Evolutionary conservation across 2,329 filamentous ascomycete species (phyloP).

Genomic region (Fusarium redolens): DNA sequence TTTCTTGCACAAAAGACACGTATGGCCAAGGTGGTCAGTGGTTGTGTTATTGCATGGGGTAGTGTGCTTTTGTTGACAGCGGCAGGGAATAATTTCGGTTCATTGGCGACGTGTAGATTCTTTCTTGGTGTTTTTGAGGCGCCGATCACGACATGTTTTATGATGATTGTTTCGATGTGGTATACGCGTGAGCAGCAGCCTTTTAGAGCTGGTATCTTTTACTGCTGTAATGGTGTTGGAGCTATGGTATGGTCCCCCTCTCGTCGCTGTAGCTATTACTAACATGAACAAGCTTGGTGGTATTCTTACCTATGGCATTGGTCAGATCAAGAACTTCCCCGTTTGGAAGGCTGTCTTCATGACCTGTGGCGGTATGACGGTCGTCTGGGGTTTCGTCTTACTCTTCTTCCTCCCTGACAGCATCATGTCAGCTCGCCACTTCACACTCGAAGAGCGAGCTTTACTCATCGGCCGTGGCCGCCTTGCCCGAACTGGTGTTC

Average conservation of each 20-base stretch:
- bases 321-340: conserved; percentile 57
- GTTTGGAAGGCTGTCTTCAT: conserved; percentile 66
- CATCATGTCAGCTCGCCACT: conserved; percentile 50
- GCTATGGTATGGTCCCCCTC: conserved; percentile 45
- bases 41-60: conserved; percentile 51
- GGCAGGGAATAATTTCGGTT: conserved; percentile 54
- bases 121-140: conserved; percentile 61
- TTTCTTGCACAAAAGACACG: conserved; percentile 50
- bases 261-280: neutral
- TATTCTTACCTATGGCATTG: conserved; percentile 62
- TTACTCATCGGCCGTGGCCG: conserved; percentile 72
- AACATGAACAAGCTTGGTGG: conserved; percentile 47
- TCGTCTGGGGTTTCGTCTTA: conserved; percentile 59
- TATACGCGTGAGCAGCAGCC: conserved; percentile 59
- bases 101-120: conserved; percentile 57
- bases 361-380: conserved; percentile 60
- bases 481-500: conserved; percentile 58
- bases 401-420: conserved; percentile 60
- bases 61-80: conserved; percentile 57
- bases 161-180: conserved; percentile 63
- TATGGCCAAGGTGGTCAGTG: conserved; percentile 50
- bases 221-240: conserved; percentile 55
- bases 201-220: conserved; percentile 55
- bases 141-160: conserved; percentile 60
- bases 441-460: conserved; percentile 39